A percentile compares a stretch with the other conserved stretches of the same genome.
These are phyloP conservation scores for Sporothrix globosa DNA, from an alignment of 2,329 filamentous ascomycete species.

Conservation along the genomic window DNA sequence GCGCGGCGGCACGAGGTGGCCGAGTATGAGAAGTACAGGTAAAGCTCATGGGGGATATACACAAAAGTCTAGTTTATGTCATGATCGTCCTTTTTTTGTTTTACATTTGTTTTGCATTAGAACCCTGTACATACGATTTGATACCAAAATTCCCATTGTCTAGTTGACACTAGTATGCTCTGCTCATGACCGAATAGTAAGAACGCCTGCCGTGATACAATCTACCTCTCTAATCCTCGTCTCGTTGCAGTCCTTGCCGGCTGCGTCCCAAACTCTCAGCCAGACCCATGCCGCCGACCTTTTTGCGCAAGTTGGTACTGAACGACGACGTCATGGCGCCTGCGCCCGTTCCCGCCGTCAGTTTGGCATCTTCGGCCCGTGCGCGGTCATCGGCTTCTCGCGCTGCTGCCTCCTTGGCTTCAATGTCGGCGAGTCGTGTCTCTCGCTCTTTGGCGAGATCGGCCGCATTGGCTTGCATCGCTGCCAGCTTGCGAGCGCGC, in stretches of 20 bases:
- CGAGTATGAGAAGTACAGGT: conserved; percentile 51
- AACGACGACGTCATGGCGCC: conserved; percentile 51
- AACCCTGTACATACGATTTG: conserved; percentile 4
- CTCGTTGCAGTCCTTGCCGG: conserved; percentile 50
- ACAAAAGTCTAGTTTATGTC: not conserved
- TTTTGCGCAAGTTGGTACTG: conserved; percentile 63
- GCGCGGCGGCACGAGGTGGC: conserved; percentile 68
- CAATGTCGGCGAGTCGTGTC: conserved; percentile 67
- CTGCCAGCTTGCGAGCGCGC: conserved; percentile 67
- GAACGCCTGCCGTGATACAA: not conserved
- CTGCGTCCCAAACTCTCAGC: conserved; percentile 57
- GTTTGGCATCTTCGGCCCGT: conserved; percentile 52
- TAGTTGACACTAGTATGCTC: not conserved
- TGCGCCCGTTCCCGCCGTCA: conserved; percentile 11
- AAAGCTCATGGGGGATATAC: not conserved
- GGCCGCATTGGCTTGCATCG: conserved; percentile 72
- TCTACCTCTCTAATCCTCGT: conserved; percentile 47
- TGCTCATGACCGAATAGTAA: not conserved
- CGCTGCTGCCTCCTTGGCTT: conserved; percentile 65
- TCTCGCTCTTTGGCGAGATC: conserved; percentile 72
- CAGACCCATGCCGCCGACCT: conserved; percentile 57
- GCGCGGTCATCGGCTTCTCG: conserved; percentile 68
- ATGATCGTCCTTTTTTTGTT: not conserved
- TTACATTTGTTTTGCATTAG: not conserved
- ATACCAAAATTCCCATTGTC: not conserved